phyloP scores from a whole-genome alignment of 768 basidiomycete genomes.

The Neoboletus magnificus region DNA sequence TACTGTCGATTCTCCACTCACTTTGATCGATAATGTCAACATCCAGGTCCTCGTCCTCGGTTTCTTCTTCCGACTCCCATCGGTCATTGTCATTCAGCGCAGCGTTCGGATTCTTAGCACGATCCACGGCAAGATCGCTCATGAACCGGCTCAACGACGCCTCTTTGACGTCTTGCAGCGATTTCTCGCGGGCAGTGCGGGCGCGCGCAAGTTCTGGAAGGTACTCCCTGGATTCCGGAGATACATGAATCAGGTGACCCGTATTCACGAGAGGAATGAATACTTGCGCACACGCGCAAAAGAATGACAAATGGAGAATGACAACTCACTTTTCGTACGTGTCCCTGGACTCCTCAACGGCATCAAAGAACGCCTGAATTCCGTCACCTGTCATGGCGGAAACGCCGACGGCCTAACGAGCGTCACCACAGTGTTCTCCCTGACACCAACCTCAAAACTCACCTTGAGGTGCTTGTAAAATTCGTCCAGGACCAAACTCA shows the following conservation, averaged over 20 bases:
- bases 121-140: conserved; percentile 77
- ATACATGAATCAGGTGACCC: conserved; percentile 6
- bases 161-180: conserved; percentile 61
- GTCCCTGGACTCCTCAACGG: conserved; percentile 80
- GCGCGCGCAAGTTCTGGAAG: conserved; percentile 83
- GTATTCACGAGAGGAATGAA: neutral
- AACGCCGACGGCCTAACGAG: conserved; percentile 84
- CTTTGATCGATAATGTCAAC: conserved; percentile 68
- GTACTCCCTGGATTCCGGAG: conserved; percentile 65
- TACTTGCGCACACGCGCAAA: neutral
- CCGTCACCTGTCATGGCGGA: conserved; percentile 96
- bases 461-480: conserved; percentile 97
- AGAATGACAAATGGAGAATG: neutral
- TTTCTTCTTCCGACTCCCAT: conserved; percentile 61
- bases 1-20: conserved; percentile 36
- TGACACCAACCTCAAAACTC: conserved; percentile 11
- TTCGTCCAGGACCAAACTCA: conserved; percentile 97
- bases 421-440: neutral
- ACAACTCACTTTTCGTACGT: conserved; percentile 81
- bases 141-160: conserved; percentile 77
- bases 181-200: conserved; percentile 57
- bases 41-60: conserved; percentile 48
- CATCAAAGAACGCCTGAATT: conserved; percentile 86
- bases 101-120: conserved; percentile 55
- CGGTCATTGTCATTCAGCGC: conserved; percentile 55